These are phyloP conservation scores for Erodium maritimum DNA, from an alignment of 345 rosid species.

Conservation along the genomic window DNA sequence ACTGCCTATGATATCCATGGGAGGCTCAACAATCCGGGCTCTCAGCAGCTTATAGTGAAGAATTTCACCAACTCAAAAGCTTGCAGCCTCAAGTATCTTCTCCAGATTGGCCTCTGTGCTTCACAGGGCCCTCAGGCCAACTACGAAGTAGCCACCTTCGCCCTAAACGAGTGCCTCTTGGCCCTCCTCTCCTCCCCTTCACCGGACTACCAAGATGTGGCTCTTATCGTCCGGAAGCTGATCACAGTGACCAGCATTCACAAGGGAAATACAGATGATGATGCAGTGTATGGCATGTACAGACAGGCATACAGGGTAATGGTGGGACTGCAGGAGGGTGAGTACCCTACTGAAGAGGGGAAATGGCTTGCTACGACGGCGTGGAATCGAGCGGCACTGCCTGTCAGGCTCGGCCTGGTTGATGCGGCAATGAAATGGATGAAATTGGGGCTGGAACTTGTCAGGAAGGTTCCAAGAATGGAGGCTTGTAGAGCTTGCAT, in stretches of 20 bases:
- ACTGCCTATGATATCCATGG: conserved; percentile 57
- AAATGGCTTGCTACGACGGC: conserved; percentile 97
- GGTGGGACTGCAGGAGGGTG: conserved; percentile 81
- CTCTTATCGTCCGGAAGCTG: conserved; percentile 56
- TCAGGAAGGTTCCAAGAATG: conserved; percentile 59
- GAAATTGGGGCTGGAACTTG: conserved; percentile 53
- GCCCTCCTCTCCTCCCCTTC: conserved; percentile 50
- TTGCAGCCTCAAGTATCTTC: conserved; percentile 54
- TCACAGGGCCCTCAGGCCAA: conserved; percentile 54
- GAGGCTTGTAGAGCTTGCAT: conserved; percentile 68
- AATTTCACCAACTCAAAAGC: conserved; percentile 60
- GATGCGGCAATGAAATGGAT: conserved; percentile 72
- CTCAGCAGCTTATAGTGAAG: conserved; percentile 50
- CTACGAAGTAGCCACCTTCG: conserved; percentile 58
- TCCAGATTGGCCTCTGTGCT: conserved; percentile 65
- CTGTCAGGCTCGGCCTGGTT: conserved; percentile 52
- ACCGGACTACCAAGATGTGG: conserved; percentile 54
- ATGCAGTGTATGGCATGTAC: conserved; percentile 47
- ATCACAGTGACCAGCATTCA: conserved; percentile 49
- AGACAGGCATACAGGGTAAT: conserved; percentile 77
- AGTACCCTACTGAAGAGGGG: conserved; percentile 79
- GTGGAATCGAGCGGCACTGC: conserved; percentile 82
- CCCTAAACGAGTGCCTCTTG: conserved; percentile 64
- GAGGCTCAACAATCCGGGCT: conserved; percentile 36
- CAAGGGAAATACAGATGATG: conserved; percentile 60